These are phyloP conservation scores for Colletotrichum graminicola DNA, from an alignment of 2,329 filamentous ascomycete species.

Conservation along the genomic window DNA sequence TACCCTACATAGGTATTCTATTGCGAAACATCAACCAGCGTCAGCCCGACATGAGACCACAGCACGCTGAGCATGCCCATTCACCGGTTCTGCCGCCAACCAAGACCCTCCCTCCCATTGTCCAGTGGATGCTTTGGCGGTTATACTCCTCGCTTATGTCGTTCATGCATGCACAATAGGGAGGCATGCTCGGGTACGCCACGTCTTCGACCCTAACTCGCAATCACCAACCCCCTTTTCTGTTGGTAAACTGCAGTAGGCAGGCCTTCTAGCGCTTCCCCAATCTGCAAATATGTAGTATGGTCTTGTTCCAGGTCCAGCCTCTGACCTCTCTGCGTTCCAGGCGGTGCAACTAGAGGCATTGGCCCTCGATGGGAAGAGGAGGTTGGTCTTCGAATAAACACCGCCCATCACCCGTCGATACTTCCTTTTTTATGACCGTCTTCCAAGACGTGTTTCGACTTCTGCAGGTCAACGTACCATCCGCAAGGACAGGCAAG, in stretches of 20 bases:
- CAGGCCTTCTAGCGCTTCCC: neutral
- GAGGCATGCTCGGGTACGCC: slow-evolving; percentile 5
- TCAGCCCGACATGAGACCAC: neutral
- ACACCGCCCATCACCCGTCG: slow-evolving; percentile 7
- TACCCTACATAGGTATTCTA: slow-evolving; percentile 14
- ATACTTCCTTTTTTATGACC: neutral
- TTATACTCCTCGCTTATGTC: slow-evolving; percentile 12
- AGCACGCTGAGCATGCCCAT: neutral
- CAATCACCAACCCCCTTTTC: slow-evolving; percentile 3
- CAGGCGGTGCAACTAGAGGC: neutral
- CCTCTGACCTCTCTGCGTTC: neutral
- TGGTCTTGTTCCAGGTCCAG: neutral
- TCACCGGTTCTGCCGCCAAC: neutral
- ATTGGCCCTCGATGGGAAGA: neutral
- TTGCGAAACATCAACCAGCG: slow-evolving; percentile 12
- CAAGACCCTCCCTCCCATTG: too few relatives aligned
- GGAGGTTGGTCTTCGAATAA: slow-evolving; percentile 7
- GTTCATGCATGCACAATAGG: slow-evolving; percentile 27
- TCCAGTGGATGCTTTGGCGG: neutral
- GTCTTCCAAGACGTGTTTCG: slow-evolving; percentile 16
- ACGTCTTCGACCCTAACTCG: slow-evolving; percentile 23
- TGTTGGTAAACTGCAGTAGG: neutral
- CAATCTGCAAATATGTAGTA: neutral
- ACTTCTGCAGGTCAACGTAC: slow-evolving; percentile 25
- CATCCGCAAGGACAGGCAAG: slow-evolving; percentile 6